Conservation (phyloP, 2,329 filamentous ascomycete species). For the Trichophyton rubrum region DNA sequence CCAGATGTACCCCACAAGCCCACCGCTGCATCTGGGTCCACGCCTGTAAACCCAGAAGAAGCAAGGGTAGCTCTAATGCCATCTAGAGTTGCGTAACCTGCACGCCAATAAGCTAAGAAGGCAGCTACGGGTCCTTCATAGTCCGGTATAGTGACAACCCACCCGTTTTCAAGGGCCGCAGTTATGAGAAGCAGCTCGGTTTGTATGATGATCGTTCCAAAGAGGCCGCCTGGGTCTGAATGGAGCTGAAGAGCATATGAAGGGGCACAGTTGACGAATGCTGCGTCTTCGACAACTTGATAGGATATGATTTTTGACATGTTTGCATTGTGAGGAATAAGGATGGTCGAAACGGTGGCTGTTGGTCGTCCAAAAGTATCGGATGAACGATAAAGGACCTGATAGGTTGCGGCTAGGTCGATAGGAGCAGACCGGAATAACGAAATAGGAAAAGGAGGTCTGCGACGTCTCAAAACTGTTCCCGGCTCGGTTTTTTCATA, state of each 20-base stretch:
- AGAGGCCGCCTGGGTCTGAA: constrained; percentile 28
- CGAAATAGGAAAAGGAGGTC: constrained; percentile 17
- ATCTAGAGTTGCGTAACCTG: constrained; percentile 36
- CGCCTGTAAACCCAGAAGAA: constrained; percentile 19
- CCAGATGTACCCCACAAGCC: constrained; percentile 47
- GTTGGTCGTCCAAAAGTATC: constrained; percentile 27
- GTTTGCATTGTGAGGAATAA: constrained; percentile 26
- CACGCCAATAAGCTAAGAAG: constrained; percentile 31
- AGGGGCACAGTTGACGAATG: constrained; percentile 18
- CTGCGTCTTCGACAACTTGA: constrained; percentile 26
- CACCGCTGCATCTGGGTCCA: constrained; percentile 24
- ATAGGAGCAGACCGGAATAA: constrained; percentile 15
- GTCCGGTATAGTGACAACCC: constrained; percentile 40
- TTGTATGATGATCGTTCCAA: constrained; percentile 23
- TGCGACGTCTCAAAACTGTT: constrained; percentile 19
- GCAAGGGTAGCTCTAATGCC: constrained; percentile 31
- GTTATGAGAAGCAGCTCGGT: constrained; percentile 23
- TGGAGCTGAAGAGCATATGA: constrained; percentile 25
- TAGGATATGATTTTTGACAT: constrained; percentile 30
- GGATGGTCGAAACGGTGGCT: constrained; percentile 29
- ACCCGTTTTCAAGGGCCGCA: constrained; percentile 32
- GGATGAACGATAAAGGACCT: constrained; percentile 33
- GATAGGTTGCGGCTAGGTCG: constrained; percentile 19
- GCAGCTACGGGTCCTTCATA: constrained; percentile 34
- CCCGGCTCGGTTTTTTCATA: constrained; percentile 19